Evolutionary conservation across 2,329 filamentous ascomycete species (phyloP), one percentile per base, ranked within the genome.

Genomic region (Knoxdaviesia proteae): DNA sequence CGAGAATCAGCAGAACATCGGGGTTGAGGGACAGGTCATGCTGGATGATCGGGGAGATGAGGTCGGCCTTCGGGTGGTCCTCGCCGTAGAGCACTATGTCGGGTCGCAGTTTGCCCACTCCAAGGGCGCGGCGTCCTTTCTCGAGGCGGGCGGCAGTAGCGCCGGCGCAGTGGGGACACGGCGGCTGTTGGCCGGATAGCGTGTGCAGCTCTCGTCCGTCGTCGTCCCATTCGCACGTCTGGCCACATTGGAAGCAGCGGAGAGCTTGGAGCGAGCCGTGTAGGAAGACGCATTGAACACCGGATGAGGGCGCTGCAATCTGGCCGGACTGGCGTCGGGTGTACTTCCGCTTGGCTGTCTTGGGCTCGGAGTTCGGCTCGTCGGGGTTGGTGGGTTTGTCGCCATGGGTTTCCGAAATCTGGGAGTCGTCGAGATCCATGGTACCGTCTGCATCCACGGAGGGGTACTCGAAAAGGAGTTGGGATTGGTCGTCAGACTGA

Each of bases 21-120:
- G 78, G 79, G 3, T 67, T 67, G 3, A 78, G 61, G 3, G 64
- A 64, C 1, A 82, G 60, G 51, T 84, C 79, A 46, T 80, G 74
- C 9, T 77, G 75, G 9, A 80, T 68, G 8, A 84, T 69, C 2
- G 73, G 71, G 29, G 74, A 76, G 48, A 84, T 78, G 5, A 79
- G 62, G 45, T 80, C 73, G 2, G 74, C 72, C 33, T 70, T 70
- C 0, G 79, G 79, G 49, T 84, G 77, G 42, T 82, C 77, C 53
- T 84, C 78, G 29, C 78, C 78, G 51, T 83, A 84, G 1, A 84
- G 61, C 2, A 84, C 78, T 50, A 84, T 80, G 50, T 84, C 77
- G 0, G 79, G 79, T 36, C 78, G 64, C 11, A 84, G 61, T 46
- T 76, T 75, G 34, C 78, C 78, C 3, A 82, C 68, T 4, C 75